Evolutionary conservation across 2,329 filamentous ascomycete species (phyloP), one percentile per base, ranked within the genome.

Genomic region (Sodiomyces alkalinus): DNA sequence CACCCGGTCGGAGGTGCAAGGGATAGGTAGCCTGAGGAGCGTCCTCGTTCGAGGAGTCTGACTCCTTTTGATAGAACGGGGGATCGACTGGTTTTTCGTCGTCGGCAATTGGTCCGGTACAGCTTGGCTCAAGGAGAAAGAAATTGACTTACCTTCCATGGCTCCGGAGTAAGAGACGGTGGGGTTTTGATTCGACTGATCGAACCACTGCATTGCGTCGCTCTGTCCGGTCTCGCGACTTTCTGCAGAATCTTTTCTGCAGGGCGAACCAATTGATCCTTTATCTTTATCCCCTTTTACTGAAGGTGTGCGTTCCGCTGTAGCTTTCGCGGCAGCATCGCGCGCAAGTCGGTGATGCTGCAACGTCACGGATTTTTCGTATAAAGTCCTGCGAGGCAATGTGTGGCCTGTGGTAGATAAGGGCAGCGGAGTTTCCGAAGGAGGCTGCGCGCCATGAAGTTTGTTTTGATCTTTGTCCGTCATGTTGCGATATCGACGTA

Each of bases 181-280:
- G 0, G 60, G 55, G 22, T 71, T 64, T 24, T 57, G 46, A 23
- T 71, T 71, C 4, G 60, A 64, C 8, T 48, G 50, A 19, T 70
- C 58, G 31, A 70, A 71, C 67, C 67, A 72, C 19, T 48, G 56
- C 19, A 54, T 62, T 1, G 64, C 55, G 28, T 70, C 64, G 36
- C 61, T 68, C 4, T 53, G 45, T 3, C 51, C 49, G 0, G 64
- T 68, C 14, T 56, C 51, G 25, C 62, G 51, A 19, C 62, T 69
- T 9, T 64, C 61, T 9, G 51, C 60, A 0, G 64, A 66, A 0
- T 62, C 68, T 18, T 62, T 50, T 14, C 52, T 41, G 15, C 51
- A 42, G 0, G 48, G 39, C 0, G 40, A 42, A n/a, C n/a, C n/a
- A n/a, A n/a, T n/a, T 5, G 39, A 40, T 11, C 7, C 23, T 4